phyloP scores from a whole-genome alignment of 2,329 filamentous ascomycete species.

The Fusarium tupiense region DNA sequence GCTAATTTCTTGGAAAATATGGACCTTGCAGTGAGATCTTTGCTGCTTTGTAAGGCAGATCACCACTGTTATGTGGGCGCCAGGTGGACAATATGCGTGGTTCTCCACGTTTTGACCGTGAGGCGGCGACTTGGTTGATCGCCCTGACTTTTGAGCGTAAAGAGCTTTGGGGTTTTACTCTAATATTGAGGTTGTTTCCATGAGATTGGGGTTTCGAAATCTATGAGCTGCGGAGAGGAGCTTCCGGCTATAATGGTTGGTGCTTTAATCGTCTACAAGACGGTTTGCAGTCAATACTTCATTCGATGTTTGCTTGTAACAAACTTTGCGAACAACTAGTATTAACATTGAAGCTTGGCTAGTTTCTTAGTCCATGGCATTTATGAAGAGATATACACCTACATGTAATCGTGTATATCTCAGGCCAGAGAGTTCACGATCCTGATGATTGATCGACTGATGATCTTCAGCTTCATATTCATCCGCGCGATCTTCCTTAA shows the following conservation, averaged over 20 bases:
- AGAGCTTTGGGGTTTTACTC: neutral
- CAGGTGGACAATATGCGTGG: neutral
- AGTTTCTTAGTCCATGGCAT: no score
- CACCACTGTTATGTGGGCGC: neutral
- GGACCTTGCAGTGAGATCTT: neutral
- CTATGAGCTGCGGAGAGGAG: neutral
- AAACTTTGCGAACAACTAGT: no score
- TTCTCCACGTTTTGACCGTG: conserved; percentile 6
- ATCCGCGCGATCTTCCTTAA: neutral
- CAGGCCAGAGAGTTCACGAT: neutral
- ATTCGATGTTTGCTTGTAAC: neutral
- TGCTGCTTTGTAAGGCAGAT: neutral
- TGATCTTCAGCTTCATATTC: neutral
- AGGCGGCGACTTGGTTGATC: conserved; percentile 10
- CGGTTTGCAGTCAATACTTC: no score
- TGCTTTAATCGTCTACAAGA: neutral
- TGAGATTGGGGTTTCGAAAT: neutral
- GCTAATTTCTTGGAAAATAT: neutral
- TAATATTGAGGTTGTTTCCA: conserved; percentile 2
- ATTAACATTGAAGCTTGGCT: no score
- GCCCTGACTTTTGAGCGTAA: conserved; percentile 14
- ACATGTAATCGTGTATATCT: neutral
- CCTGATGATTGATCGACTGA: neutral
- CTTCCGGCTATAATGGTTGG: neutral
- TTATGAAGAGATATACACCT: no score